Conservation (phyloP, 345 rosid species). For the Bruguiera parviflora region DNA sequence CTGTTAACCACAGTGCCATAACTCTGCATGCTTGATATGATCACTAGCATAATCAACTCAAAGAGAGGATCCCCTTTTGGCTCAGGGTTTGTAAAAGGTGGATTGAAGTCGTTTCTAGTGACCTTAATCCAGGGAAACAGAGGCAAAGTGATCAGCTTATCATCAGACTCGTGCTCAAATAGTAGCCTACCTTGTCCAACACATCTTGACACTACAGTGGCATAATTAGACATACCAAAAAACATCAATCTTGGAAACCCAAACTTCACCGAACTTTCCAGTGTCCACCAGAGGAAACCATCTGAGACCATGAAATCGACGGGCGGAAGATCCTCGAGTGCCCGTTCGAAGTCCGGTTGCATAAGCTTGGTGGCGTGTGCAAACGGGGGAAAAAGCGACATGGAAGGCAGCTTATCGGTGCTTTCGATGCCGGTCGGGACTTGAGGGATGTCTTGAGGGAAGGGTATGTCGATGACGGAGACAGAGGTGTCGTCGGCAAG, state of each 20-base stretch:
- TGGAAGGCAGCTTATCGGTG: slow-evolving; percentile 67
- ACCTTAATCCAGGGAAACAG: slow-evolving; percentile 67
- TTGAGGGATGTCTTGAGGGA: slow-evolving; percentile 42
- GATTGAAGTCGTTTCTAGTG: slow-evolving; percentile 40
- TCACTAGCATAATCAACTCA: slow-evolving; percentile 18
- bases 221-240: slow-evolving; percentile 44
- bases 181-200: slow-evolving; percentile 4
- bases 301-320: slow-evolving; percentile 63
- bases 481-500: slow-evolving; percentile 36
- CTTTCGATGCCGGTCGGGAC: slow-evolving; percentile 57
- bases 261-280: slow-evolving; percentile 58
- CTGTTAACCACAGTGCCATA: slow-evolving; percentile 48
- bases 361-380: slow-evolving; percentile 53
- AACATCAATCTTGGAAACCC: slow-evolving; percentile 55
- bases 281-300: slow-evolving; percentile 77
- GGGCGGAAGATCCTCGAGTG: slow-evolving; percentile 35
- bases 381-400: slow-evolving; percentile 46
- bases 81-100: neutral
- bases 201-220: slow-evolving; percentile 10
- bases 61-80: slow-evolving; percentile 2
- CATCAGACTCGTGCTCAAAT: slow-evolving; percentile 19
- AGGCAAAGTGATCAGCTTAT: slow-evolving; percentile 45
- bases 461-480: slow-evolving; percentile 46
- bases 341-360: slow-evolving; percentile 49
- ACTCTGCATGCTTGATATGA: slow-evolving; percentile 20